Evolutionary conservation across 2,329 filamentous ascomycete species (phyloP).

Genomic region (Graphilbum ipis-grandicollis): DNA sequence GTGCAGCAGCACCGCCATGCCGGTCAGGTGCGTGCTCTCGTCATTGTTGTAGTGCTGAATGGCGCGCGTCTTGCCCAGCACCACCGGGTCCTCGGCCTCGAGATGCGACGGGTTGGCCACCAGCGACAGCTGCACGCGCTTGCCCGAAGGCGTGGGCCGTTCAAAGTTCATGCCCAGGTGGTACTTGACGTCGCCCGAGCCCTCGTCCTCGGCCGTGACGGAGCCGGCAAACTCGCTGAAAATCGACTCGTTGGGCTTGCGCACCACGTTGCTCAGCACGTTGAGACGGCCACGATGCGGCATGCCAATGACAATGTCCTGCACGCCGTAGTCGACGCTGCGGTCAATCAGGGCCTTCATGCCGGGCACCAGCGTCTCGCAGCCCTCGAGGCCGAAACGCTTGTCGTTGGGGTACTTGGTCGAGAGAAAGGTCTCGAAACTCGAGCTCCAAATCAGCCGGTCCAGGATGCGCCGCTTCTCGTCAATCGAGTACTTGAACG

Average conservation of each 20-base stretch:
- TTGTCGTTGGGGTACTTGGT: constrained; percentile 99
- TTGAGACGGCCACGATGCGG: constrained; percentile 97
- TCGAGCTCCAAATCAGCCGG: constrained; percentile 95
- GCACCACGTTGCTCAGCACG: constrained; percentile 93
- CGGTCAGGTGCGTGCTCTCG: constrained; percentile 70
- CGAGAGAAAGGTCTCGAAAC: constrained; percentile 86
- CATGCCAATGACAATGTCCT: constrained; percentile 99
- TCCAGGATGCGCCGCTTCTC: constrained; percentile 97
- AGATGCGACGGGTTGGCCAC: constrained; percentile 97
- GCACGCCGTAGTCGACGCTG: constrained; percentile 94
- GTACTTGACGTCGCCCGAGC: constrained; percentile 98
- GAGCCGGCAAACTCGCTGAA: constrained; percentile 95
- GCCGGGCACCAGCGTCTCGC: constrained; percentile 88
- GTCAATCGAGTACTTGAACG: constrained; percentile 94
- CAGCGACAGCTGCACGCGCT: constrained; percentile 96
- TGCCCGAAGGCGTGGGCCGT: constrained; percentile 90
- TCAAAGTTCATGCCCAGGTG: constrained; percentile 99
- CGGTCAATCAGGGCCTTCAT: constrained; percentile 99
- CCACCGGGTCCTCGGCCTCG: constrained; percentile 94
- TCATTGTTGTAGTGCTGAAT: constrained; percentile 99
- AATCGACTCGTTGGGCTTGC: constrained; percentile 98
- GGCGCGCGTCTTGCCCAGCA: constrained; percentile 90
- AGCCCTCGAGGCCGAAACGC: constrained; percentile 95
- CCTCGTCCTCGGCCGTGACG: constrained; percentile 76
- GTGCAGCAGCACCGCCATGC: constrained; percentile 92